These are phyloP conservation scores for Thielaviopsis ethacetica DNA, from an alignment of 2,329 filamentous ascomycete genomes.

Conservation along the genomic window DNA sequence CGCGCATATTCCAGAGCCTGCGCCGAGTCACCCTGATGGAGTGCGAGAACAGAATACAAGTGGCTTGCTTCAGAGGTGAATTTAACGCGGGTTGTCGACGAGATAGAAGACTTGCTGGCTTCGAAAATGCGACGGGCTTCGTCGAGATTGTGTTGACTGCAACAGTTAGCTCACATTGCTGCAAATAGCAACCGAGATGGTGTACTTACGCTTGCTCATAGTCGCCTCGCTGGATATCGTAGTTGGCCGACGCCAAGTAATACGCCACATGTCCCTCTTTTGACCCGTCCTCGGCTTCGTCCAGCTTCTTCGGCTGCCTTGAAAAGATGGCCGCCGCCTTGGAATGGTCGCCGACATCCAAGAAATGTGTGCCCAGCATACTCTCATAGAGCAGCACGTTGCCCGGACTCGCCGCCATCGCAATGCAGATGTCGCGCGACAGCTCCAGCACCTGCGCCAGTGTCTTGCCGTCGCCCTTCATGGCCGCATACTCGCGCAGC, in stretches of 20 bases:
- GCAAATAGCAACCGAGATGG: background rate
- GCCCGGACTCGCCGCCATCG: slow-evolving; percentile 17
- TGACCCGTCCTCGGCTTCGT: slow-evolving; percentile 21
- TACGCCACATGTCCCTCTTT: slow-evolving; percentile 26
- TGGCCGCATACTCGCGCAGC: slow-evolving; percentile 32
- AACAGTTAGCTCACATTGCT: background rate
- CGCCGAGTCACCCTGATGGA: slow-evolving; percentile 44
- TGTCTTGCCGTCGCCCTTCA: slow-evolving; percentile 32
- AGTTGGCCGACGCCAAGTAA: slow-evolving; percentile 59
- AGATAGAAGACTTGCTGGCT: slow-evolving; percentile 8
- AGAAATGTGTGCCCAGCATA: slow-evolving; percentile 34
- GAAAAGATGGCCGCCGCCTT: slow-evolving; percentile 36
- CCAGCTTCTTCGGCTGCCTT: slow-evolving; percentile 34
- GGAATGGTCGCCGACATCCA: slow-evolving; percentile 33
- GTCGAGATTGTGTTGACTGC: slow-evolving; percentile 7
- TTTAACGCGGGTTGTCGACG: slow-evolving; percentile 38
- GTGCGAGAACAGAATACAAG: slow-evolving; percentile 46
- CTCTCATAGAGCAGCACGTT: slow-evolving; percentile 29
- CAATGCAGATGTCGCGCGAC: slow-evolving; percentile 23
- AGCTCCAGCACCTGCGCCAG: slow-evolving; percentile 32
- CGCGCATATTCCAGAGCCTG: slow-evolving; percentile 41
- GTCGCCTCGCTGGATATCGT: slow-evolving; percentile 50
- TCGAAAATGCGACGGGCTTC: slow-evolving; percentile 10
- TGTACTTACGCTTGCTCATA: slow-evolving; percentile 39
- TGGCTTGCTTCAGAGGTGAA: slow-evolving; percentile 20